Evolutionary conservation across 2,329 filamentous ascomycete species (phyloP), one percentile per base, ranked within the genome.

Genomic region (Talaromyces sp.): DNA sequence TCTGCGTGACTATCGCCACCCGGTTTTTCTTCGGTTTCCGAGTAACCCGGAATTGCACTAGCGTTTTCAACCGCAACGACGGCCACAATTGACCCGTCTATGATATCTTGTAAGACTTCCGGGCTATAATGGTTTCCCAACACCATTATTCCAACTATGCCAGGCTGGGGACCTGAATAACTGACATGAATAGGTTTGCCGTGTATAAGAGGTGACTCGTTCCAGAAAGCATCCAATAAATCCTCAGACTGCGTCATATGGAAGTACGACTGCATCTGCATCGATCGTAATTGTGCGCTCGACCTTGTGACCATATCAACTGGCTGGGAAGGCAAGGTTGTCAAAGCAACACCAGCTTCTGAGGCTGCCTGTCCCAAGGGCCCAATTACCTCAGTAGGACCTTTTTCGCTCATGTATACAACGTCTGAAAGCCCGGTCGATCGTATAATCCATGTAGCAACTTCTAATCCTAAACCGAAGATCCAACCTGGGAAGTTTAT

Each of bases 191-290:
- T 82, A 0, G 84, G 83, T 10, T 76, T 74, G 22, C 77, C 73
- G 11, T 74, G 73, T 7, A 79, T 80, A 8, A 88, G 75, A 0
- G 84, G 79, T 3, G 75, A 75, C 3, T 77, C 70, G 27, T 76
- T 75, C 83, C 84, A 88, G 3, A 75, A 70, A 1, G 77, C 73
- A 43, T 72, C 73, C 34, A 65, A 69, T 25, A 72, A 51, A 45
- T 71, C 70, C 36, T 63, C 66, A 8, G 73, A 71, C 45, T 73
- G 73, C 19, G 74, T 73, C 70, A 75, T 70, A 70, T 88, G 86
- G 72, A 88, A 88, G 71, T 88, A 88, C 1, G 86, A 86, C 68
- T 87, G 82, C 68, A 83, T 85, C 67, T 87, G 85, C 85, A 88
- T 88, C 22, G 80, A 78, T 54, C 83, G 78, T 6, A 85, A 71